phyloP scores from a whole-genome alignment of 1,139 yeast genomes.

The Suhomyces wounanorum region DNA sequence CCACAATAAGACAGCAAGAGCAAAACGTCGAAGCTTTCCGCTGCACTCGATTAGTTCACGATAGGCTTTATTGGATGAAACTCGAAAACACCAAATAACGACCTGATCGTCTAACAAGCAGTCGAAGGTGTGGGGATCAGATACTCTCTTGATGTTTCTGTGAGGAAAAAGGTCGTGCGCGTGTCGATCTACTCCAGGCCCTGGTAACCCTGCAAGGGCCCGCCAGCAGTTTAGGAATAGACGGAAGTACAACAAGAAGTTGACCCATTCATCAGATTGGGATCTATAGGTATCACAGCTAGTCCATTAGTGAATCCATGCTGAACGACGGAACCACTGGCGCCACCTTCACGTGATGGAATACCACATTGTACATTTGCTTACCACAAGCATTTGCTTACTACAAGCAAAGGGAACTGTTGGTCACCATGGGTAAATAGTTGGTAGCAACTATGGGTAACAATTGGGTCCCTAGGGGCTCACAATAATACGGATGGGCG shows the following conservation, averaged over 20 bases:
- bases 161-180: neutral
- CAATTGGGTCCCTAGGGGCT: neutral
- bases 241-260: neutral
- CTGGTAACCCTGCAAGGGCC: neutral
- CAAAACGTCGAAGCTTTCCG: neutral
- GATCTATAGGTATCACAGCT: too few species aligned
- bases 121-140: neutral
- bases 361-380: too few species aligned
- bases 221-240: neutral
- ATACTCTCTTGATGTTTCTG: neutral
- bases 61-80: neutral
- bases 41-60: neutral
- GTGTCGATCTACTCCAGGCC: neutral
- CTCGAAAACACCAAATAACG: neutral
- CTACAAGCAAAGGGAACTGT: too few species aligned
- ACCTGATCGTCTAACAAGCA: neutral
- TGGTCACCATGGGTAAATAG: too few species aligned
- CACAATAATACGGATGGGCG: neutral
- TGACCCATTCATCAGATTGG: too few species aligned
- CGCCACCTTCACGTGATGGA: too few species aligned
- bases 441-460: too few species aligned
- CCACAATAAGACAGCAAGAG: neutral
- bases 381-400: too few species aligned
- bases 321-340: too few species aligned
- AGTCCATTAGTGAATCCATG: too few species aligned